These are phyloP conservation scores for Lachnellula suecica DNA, from an alignment of 2,329 filamentous ascomycete species.

Conservation along the genomic window DNA sequence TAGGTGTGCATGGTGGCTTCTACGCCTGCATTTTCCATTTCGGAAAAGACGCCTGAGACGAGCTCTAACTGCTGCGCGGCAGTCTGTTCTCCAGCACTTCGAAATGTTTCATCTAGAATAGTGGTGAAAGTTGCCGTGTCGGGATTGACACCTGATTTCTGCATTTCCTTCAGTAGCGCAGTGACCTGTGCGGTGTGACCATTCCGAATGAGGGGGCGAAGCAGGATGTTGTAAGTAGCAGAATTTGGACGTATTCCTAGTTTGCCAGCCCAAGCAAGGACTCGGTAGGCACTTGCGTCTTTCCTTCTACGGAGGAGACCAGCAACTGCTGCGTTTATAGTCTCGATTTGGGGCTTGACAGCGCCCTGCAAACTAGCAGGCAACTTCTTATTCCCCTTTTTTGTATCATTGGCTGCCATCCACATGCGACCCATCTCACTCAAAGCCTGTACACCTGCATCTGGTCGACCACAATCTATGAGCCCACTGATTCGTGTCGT, in stretches of 20 bases:
- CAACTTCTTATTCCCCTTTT: conserved; percentile 19
- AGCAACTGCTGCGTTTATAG: conserved; percentile 70
- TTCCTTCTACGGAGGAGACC: conserved; percentile 55
- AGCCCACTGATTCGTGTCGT: conserved; percentile 67
- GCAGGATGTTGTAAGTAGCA: conserved; percentile 64
- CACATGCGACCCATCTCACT: conserved; percentile 65
- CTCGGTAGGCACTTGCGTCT: conserved; percentile 46
- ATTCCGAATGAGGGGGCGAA: conserved; percentile 56
- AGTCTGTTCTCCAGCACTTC: conserved; percentile 39
- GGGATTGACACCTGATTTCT: conserved; percentile 49
- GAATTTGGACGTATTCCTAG: conserved; percentile 46
- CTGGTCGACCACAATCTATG: conserved; percentile 52
- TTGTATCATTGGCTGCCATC: conserved; percentile 34
- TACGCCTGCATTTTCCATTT: conserved; percentile 58
- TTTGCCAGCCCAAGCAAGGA: conserved; percentile 49
- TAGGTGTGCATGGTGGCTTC: conserved; percentile 63
- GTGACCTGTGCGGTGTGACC: conserved; percentile 48
- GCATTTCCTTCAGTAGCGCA: conserved; percentile 59
- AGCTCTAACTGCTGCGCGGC: conserved; percentile 49
- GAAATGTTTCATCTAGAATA: conserved; percentile 61
- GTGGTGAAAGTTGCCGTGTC: conserved; percentile 74
- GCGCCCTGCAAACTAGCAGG: conserved; percentile 34
- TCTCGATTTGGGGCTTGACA: conserved; percentile 59
- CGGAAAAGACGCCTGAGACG: conserved; percentile 53
- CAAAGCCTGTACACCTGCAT: conserved; percentile 61